Evolutionary conservation across 176 grass and related monocot genomes (phyloP).

Genomic region (Tillandsia fasciculata): DNA sequence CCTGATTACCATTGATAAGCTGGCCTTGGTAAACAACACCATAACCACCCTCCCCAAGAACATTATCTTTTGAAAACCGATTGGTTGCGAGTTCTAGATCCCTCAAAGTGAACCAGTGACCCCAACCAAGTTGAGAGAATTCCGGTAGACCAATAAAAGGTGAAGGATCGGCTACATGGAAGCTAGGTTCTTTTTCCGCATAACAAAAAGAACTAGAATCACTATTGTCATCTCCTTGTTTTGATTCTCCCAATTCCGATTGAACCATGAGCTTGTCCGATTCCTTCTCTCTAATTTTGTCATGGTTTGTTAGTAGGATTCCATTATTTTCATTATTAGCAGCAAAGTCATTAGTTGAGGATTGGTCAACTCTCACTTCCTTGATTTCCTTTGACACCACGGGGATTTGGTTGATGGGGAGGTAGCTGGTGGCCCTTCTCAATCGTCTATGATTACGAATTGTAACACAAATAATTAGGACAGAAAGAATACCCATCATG

Average conservation of each 20-base stretch:
- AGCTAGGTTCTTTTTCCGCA: slow-evolving; percentile 27
- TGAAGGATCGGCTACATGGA: slow-evolving; percentile 26
- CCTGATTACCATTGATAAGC: slow-evolving; percentile 69
- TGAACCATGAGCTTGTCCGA: slow-evolving; percentile 45
- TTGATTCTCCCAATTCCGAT: slow-evolving; percentile 33
- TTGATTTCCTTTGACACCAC: slow-evolving; percentile 77
- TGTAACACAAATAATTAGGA: slow-evolving; percentile 58
- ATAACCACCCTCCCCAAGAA: slow-evolving; percentile 89
- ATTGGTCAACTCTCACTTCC: slow-evolving; percentile 57
- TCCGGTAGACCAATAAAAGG: slow-evolving; percentile 66
- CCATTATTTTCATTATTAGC: slow-evolving; percentile 47
- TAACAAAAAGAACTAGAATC: slow-evolving; percentile 34
- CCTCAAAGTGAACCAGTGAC: slow-evolving; percentile 92
- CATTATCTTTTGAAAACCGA: slow-evolving; percentile 82
- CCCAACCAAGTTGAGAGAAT: slow-evolving; percentile 88
- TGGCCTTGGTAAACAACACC: slow-evolving; percentile 78
- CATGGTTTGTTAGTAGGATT: slow-evolving; percentile 44
- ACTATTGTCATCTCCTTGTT: slow-evolving; percentile 41
- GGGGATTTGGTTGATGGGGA: slow-evolving; percentile 62
- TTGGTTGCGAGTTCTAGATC: slow-evolving; percentile 79
- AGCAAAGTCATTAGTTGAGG: slow-evolving; percentile 44
- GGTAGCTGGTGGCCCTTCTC: slow-evolving; percentile 34
- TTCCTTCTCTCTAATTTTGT: slow-evolving; percentile 34
- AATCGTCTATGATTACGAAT: slow-evolving; percentile 40
- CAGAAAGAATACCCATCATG: slow-evolving; percentile 56